phyloP scores from a whole-genome alignment of 345 rosid genomes.

The Anacardium occidentale region DNA sequence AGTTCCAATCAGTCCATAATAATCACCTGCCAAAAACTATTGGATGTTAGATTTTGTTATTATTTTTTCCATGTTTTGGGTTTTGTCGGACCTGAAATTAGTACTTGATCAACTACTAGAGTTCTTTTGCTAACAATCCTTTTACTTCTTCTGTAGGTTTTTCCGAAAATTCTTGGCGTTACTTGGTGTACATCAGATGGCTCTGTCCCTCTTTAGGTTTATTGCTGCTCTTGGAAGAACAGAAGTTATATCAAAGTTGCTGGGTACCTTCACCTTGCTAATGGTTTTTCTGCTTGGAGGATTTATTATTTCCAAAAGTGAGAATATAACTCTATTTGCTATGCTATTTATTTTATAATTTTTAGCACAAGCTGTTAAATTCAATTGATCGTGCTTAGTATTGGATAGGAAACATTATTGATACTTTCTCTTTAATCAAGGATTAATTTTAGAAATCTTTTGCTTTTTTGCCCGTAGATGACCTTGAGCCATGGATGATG shows the following conservation, averaged over 20 bases:
- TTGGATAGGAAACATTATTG: not conserved
- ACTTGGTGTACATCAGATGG: constrained; percentile 81
- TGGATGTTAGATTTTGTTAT: not conserved
- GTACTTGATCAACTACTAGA: not conserved
- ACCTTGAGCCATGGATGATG: constrained; percentile 62
- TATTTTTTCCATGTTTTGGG: not conserved
- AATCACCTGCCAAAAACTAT: not conserved
- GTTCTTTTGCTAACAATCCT: not conserved
- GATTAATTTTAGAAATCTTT: constrained; percentile 13
- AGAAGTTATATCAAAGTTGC: constrained; percentile 61
- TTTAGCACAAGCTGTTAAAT: too few relatives aligned
- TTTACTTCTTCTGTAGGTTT: constrained; percentile 45
- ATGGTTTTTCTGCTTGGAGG: constrained; percentile 84
- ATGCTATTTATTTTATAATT: too few relatives aligned
- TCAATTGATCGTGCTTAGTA: not conserved
- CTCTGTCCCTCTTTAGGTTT: constrained; percentile 83
- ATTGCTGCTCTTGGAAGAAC: constrained; percentile 88
- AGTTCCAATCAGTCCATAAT: not conserved
- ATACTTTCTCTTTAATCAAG: not conserved
- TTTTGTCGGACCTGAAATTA: not conserved
- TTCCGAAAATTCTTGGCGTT: constrained; percentile 70
- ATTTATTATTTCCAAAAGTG: constrained; percentile 74
- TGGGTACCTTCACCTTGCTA: constrained; percentile 68
- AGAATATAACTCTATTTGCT: constrained; percentile 9
- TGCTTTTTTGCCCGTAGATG: constrained; percentile 43